Percentiles rank a stretch among this genome's conserved stretches.
These are phyloP conservation scores for Somion occarium DNA, from an alignment of 1,284 basidiomycete genomes.

Conservation along the genomic window DNA sequence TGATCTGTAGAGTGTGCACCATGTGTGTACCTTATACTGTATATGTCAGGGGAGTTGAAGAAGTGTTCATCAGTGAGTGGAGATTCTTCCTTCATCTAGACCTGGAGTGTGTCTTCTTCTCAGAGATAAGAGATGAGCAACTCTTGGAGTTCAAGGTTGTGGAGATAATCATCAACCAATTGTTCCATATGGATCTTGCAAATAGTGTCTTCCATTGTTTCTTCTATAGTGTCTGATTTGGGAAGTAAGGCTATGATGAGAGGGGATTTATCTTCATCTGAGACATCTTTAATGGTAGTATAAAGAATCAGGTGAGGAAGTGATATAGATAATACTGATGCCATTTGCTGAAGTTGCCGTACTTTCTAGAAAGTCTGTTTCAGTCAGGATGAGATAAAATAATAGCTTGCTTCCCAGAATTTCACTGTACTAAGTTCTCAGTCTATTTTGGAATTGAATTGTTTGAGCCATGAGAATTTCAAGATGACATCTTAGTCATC, in stretches of 20 bases:
- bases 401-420: slow-evolving; percentile 18
- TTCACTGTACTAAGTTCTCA: too few species aligned
- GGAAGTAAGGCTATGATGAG: too few species aligned
- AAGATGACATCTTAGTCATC: slow-evolving; percentile 14
- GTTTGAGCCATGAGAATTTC: slow-evolving; percentile 17
- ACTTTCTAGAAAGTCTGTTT: slow-evolving; percentile 8
- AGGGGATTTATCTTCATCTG: background rate
- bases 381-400: slow-evolving; percentile 7
- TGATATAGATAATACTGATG: background rate
- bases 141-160: background rate
- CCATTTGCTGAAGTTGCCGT: background rate
- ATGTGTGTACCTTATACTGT: too few species aligned
- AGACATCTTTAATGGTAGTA: background rate
- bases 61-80: background rate
- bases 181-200: background rate
- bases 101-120: background rate
- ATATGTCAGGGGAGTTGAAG: background rate
- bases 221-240: too few species aligned
- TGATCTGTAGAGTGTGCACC: too few species aligned
- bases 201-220: background rate
- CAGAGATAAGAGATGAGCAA: background rate
- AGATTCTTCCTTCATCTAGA: background rate
- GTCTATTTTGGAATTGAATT: slow-evolving; percentile 17
- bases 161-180: background rate
- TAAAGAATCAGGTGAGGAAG: background rate